Evolutionary conservation across 352 stramenopile species (phyloP).

Genomic region (Globisporangium parvum): DNA sequence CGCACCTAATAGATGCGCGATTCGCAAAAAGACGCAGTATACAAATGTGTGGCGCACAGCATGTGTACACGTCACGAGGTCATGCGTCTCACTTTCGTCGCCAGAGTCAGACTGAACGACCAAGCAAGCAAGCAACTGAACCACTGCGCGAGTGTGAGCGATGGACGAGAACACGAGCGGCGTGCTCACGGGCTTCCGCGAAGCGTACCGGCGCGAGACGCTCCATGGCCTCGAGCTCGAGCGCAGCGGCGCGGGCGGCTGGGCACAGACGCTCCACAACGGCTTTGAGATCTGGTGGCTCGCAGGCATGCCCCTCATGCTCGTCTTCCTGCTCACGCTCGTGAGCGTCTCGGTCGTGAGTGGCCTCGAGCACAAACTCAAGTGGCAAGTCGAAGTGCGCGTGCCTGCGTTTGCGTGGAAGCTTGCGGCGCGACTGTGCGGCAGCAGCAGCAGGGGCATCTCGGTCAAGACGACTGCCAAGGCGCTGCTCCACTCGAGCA

Average conservation of each 20-base stretch:
- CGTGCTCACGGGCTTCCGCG: constrained; percentile 36
- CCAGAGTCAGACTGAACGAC: no score
- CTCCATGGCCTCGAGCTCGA: constrained; percentile 37
- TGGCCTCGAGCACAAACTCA: constrained; percentile 38
- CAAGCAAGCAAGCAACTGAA: no score
- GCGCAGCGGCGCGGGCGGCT: constrained; percentile 20
- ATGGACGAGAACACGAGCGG: constrained; percentile 72
- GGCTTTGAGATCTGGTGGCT: constrained; percentile 86
- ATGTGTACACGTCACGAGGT: no score
- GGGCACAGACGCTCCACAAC: constrained; percentile 58
- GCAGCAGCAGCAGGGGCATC: constrained; percentile 1
- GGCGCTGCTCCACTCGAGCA: constrained; percentile 2
- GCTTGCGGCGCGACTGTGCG: constrained; percentile 12
- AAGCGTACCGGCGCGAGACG: constrained; percentile 50
- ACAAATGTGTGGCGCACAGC: no score
- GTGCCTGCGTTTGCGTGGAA: constrained; percentile 13
- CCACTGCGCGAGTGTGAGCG: no score
- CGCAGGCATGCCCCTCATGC: constrained; percentile 65
- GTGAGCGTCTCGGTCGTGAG: constrained; percentile 70
- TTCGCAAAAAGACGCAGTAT: no score
- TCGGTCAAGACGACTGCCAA: background rate
- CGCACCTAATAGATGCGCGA: no score
- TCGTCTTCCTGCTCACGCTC: constrained; percentile 67
- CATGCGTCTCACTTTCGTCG: no score
- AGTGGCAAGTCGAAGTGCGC: constrained; percentile 18